Evolutionary conservation across 1,284 basidiomycete species (phyloP), one percentile per base, ranked within the genome.

Genomic region (Cutaneotrichosporon sp.): DNA sequence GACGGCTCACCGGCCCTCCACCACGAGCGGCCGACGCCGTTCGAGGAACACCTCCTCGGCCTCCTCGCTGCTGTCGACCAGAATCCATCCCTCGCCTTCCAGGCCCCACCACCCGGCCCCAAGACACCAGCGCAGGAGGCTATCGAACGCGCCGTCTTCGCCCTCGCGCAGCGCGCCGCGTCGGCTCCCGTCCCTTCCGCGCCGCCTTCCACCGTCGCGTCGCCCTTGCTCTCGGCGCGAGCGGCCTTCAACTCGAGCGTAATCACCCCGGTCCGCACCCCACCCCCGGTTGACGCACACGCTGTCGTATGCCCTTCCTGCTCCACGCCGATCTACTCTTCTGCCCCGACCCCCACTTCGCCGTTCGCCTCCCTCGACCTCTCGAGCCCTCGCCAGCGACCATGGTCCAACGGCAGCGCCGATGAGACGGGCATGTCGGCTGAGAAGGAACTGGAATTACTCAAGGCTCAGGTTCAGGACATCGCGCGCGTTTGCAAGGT

Each of bases 401-500:
- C 54, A 22, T 67, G 64, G 63, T 44, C 52, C 32, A 55, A 56
- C 33, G 48, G 54, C 14, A 43, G 55, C 20, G 58, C 54, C 19
- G 61, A 61, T 22, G 68, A 68, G 33, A 64, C 57, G 31, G 71
- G 68, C 39, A 71, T 75, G 69, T 64, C 64, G n/a, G 72, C 74
- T 5, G 74, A 75, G 55, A 74, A 90, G 74, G 89, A 92, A 72
- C 79, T 91, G 47, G 81, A 82, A 62, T 74, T 90, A 46, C 80
- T 93, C 50, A 90, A 90, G 74, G 87, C 87, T 19, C 89, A 92
- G 76, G 88, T 93, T 2, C 86, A 90, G 76, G 90, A 93, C 70
- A 88, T 90, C 62, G 86, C 87, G 37, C 81, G 91, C 33, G 93
- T 97, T 27, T 97, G 93, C 76, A 92, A 92, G 64, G 75, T 76